Evolutionary conservation across 768 basidiomycete species (phyloP), one percentile per base, ranked within the genome.

Genomic region (Lactifluus rugatus): DNA sequence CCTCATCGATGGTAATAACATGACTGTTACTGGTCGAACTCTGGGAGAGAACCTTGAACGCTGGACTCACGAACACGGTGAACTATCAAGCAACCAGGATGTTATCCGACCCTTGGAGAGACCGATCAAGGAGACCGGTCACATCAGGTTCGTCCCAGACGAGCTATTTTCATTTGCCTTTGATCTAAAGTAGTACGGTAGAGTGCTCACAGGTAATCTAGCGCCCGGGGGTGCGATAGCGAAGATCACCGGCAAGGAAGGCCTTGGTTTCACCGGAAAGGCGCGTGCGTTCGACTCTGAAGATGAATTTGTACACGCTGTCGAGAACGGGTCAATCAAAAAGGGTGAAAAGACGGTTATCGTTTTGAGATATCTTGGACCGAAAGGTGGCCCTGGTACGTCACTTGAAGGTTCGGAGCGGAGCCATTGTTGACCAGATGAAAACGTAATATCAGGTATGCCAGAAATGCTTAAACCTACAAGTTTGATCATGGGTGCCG

Each of bases 391-490:
- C 58, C 95, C 95, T 34, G 92, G 91, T 88, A 61, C 73, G 84
- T 70, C 41, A 47, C 21, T 50, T 32, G 47, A 26, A 14, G 11
- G 0, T 23, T 63, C 28, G 39, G 19, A 23, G 34, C 28, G 25
- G 42, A 16, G 25, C 11, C 23, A 11, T 34, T 61, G 49, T 34
- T 61, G 49, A 54, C 50, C 5, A 3, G 21, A 23, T 54, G 50
- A 56, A 57, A 55, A 46, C n/a, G 56, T 55, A 51, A 36, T 49
- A 26, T 42, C 68, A 87, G 93, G 93, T 62, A 99, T 99, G 95
- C 95, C 93, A 50, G 96, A 99, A 76, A 99, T 99, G 96, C 79
- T 98, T 58, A 97, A 97, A 70, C 94, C 94, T 25, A 98, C 95
- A 32, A 91, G 90, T 75, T 70, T 98, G 67, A 93, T 99, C 71